phyloP scores from a whole-genome alignment of 805 yeast species.

The Wickerhamiella spandovensis region DNA sequence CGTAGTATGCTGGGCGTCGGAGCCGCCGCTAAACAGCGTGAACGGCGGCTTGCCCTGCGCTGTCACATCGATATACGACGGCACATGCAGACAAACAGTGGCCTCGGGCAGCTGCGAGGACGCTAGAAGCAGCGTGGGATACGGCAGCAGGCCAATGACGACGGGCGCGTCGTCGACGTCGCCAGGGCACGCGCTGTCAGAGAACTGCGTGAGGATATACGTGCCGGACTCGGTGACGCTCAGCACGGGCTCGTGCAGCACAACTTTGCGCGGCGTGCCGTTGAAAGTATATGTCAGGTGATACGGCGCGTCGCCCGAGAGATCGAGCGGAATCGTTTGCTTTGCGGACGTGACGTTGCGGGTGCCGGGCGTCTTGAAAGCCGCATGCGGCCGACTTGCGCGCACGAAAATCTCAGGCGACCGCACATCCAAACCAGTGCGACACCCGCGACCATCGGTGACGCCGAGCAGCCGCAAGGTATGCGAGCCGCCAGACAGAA shows the following conservation, averaged over 20 bases:
- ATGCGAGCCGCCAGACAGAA: conserved; percentile 55
- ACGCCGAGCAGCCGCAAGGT: conserved; percentile 49
- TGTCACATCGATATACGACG: not conserved
- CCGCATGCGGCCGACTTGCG: conserved; percentile 50
- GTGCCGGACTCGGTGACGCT: conserved; percentile 33
- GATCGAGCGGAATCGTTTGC: conserved; percentile 40
- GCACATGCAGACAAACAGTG: not conserved
- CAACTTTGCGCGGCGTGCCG: not conserved
- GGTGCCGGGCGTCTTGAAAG: conserved; percentile 31
- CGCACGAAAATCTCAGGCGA: conserved; percentile 59
- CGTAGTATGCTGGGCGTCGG: conserved; percentile 12
- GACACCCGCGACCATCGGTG: conserved; percentile 66
- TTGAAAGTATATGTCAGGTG: conserved; percentile 18
- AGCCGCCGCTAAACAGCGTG: conserved; percentile 13
- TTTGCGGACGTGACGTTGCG: conserved; percentile 29
- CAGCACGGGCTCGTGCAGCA: conserved; percentile 14
- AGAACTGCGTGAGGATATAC: conserved; percentile 33
- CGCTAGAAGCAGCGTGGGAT: conserved; percentile 33
- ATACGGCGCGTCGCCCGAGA: conserved; percentile 44
- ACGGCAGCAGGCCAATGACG: conserved; percentile 32
- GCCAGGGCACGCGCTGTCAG: conserved; percentile 42
- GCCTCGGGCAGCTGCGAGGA: conserved; percentile 19
- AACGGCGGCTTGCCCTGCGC: conserved; percentile 19
- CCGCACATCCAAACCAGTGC: conserved; percentile 47
- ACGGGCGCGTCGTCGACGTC: conserved; percentile 27